Base-by-base conservation (phyloP, 2,329 filamentous ascomycete genomes). In the Rosellinia necatrix region DNA sequence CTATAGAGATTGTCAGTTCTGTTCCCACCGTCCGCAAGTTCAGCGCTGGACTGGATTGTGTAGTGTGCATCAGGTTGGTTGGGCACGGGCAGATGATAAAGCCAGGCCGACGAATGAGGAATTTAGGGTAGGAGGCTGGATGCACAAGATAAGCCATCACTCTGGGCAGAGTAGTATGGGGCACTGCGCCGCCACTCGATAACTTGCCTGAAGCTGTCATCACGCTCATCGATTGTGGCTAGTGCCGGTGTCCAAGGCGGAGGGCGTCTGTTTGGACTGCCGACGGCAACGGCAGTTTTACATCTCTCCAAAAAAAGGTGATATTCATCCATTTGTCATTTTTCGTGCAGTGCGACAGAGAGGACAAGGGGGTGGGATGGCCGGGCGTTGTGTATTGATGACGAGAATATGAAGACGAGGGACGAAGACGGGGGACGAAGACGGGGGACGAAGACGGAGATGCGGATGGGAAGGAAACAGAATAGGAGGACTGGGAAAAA, bases 131-230 rank as follows among this genome's bases (percentile, higher is more conserved):
- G 25, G 7, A 22, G 7, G 9, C 27, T 34, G 19, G 27, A 19
- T 29, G 24, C 32, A 32, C 10, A 15, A 35, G 17, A 34, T 6
- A 21, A 19, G 3, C 6, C 25, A 37, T 30, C 22, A 13, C 24
- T n/a, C 17, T 4, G 5, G 44, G 9, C 6, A 40, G 24, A 21
- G 4, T 25, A 2, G 7, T 25, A 34, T 32, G 10, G 30, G 41
- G 9, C 8, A 19, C 13, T 34, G 22, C 32, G 22, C 38, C 29
- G 40, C 30, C 13, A 29, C 9, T n/a, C n/a, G 25, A 24, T 43
- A 29, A 53, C 52, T 61, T 61, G 59, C 56, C 52, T 59, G 13
- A 50, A 9, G 7, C n/a, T 40, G 30, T 56, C 52, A 1, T 32
- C 24, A 15, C 25, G 41, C 27, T 59, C 52, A n/a, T 22, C 25